These are phyloP conservation scores for Candida rishiriensis DNA, from an alignment of 805 yeast species.

Conservation along the genomic window DNA sequence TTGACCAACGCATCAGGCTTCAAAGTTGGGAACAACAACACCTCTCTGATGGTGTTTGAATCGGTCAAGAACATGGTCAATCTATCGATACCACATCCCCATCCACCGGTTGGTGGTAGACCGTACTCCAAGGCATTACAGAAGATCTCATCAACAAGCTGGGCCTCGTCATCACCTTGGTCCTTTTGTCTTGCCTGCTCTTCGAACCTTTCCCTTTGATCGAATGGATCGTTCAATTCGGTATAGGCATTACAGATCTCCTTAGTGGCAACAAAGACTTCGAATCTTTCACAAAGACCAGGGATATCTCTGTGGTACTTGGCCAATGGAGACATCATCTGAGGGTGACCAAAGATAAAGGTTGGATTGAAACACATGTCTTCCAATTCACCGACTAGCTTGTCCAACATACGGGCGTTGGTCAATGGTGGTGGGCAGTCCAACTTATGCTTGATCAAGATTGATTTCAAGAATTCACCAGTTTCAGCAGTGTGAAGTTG, in stretches of 20 bases:
- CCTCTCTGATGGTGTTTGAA: constrained; percentile 96
- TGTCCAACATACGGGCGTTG: constrained; percentile 98
- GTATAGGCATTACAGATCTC: constrained; percentile 98
- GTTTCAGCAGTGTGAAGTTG: constrained; percentile 92
- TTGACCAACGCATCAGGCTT: constrained; percentile 71
- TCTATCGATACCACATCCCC: constrained; percentile 99
- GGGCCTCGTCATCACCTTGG: constrained; percentile 99
- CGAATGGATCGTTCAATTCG: constrained; percentile 98
- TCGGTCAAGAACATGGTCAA: constrained; percentile 96
- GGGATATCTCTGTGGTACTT: constrained; percentile 89
- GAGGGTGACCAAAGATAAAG: constrained; percentile 97
- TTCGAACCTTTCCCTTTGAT: constrained; percentile 95
- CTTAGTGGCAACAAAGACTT: constrained; percentile 97
- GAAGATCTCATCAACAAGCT: constrained; percentile 92
- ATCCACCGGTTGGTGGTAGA: constrained; percentile 98
- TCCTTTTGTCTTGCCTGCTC: constrained; percentile 98
- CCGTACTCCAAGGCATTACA: constrained; percentile 97
- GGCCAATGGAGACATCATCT: constrained; percentile 99
- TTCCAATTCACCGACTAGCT: constrained; percentile 94
- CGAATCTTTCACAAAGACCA: constrained; percentile 97
- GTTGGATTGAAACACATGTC: constrained; percentile 95
- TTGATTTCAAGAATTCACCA: constrained; percentile 78
- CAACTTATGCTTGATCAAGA: constrained; percentile 72
- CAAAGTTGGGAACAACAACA: constrained; percentile 95
- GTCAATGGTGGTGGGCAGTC: constrained; percentile 90